phyloP scores from a whole-genome alignment of 495 filamentous ascomycete genomes.

The Talaromyces wortmannii region DNA sequence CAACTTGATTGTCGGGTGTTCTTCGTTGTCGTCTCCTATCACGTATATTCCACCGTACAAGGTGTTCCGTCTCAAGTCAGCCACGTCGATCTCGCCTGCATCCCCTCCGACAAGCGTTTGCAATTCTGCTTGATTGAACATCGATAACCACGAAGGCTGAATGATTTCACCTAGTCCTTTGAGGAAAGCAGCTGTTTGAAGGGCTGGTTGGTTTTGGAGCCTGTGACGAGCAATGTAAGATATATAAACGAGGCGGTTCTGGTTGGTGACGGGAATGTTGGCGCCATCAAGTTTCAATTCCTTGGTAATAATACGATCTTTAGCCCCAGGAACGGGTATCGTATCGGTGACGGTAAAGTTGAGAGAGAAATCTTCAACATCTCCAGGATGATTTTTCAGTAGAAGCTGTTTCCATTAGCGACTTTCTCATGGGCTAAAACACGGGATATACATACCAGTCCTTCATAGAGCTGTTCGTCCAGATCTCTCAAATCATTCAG shows the following conservation, averaged over 20 bases:
- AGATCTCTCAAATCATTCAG: conserved; percentile 91
- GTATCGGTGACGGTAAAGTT: conserved; percentile 89
- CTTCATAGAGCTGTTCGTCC: conserved; percentile 89
- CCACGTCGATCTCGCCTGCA: conserved; percentile 74
- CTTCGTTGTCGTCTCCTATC: conserved; percentile 77
- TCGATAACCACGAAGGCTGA: conserved; percentile 84
- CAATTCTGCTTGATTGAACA: conserved; percentile 96
- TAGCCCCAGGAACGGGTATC: conserved; percentile 46
- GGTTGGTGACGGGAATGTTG: conserved; percentile 77
- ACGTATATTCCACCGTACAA: conserved; percentile 80
- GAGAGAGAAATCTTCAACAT: conserved; percentile 71
- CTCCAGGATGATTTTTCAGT: conserved; percentile 80
- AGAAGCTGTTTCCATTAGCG: conserved; percentile 40
- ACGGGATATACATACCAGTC: conserved; percentile 51
- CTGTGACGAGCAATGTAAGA: conserved; percentile 83
- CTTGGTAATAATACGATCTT: conserved; percentile 48
- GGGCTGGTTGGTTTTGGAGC: conserved; percentile 65
- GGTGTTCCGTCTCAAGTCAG: conserved; percentile 82
- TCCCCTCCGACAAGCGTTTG: conserved; percentile 90
- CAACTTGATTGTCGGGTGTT: conserved; percentile 75
- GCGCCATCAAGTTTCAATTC: conserved; percentile 72
- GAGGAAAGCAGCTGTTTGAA: conserved; percentile 82
- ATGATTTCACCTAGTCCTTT: conserved; percentile 82
- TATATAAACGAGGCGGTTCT: conserved; percentile 90
- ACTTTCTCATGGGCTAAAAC: background rate